A percentile compares a stretch with the other conserved stretches of the same genome.
Evolutionary conservation across 2,329 filamentous ascomycete genomes (phyloP).

Genomic region (Phyllosticta ampelicida): DNA sequence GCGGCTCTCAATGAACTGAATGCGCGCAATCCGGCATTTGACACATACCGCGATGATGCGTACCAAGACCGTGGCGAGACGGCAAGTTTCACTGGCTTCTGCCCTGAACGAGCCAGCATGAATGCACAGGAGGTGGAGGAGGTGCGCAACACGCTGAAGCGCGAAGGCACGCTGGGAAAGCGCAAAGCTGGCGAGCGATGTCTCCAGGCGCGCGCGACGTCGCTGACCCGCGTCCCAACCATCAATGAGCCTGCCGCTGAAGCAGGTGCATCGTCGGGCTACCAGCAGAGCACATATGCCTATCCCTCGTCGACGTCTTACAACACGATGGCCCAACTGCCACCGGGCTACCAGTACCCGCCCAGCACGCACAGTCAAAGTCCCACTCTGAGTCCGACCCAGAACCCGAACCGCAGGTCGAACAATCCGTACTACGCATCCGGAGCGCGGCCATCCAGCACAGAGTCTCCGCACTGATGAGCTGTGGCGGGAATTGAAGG

Average conservation of each 20-base stretch:
- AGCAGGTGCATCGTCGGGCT: not conserved
- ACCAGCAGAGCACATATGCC: not conserved
- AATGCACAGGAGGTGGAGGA: constrained; percentile 36
- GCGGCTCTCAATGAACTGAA: constrained; percentile 35
- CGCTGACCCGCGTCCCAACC: not conserved
- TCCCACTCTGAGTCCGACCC: not conserved
- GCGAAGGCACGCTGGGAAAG: constrained; percentile 35
- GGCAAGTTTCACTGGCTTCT: constrained; percentile 17
- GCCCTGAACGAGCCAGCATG: constrained; percentile 27
- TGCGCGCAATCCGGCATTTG: constrained; percentile 30
- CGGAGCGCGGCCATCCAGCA: not conserved
- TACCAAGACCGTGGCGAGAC: constrained; percentile 1
- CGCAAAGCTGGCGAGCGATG: constrained; percentile 19
- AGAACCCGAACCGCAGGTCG: not conserved
- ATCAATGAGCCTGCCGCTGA: not conserved
- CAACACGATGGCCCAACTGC: not conserved
- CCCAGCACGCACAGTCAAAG: not conserved
- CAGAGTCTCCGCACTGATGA: not conserved
- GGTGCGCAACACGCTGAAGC: constrained; percentile 34
- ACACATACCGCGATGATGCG: constrained; percentile 33
- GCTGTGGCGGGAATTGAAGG: not conserved
- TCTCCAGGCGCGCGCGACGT: not conserved
- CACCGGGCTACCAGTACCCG: not conserved
- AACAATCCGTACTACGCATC: not conserved
- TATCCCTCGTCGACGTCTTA: not conserved